Conservation (phyloP, 2,329 filamentous ascomycete genomes). For the Cladosporium colombiae region DNA sequence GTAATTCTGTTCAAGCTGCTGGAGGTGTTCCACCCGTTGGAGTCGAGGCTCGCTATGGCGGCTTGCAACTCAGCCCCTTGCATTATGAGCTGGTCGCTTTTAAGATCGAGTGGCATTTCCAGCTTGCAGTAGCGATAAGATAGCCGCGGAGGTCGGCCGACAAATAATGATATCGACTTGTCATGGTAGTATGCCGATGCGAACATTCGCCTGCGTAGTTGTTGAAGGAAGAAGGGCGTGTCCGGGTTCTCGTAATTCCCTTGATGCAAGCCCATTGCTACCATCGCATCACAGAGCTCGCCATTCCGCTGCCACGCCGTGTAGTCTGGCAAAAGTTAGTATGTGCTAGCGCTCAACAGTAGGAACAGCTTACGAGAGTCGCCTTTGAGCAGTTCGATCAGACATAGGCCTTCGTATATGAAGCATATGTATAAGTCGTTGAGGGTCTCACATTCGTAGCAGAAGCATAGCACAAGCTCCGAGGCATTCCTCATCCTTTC, state of each 20-base stretch:
- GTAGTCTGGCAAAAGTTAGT: constrained; percentile 25
- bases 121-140: constrained; percentile 55
- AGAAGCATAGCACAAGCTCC: constrained; percentile 38
- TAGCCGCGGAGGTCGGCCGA: constrained; percentile 53
- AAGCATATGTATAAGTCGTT: constrained; percentile 39
- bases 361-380: constrained; percentile 26
- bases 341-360: too few species aligned
- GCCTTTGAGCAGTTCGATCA: constrained; percentile 37
- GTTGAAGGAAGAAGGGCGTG: constrained; percentile 38
- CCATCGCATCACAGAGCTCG: constrained; percentile 37
- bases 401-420: constrained; percentile 37
- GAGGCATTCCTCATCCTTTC: constrained; percentile 41
- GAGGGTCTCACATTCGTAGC: constrained; percentile 38
- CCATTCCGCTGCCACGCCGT: constrained; percentile 38
- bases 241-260: constrained; percentile 34
- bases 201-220: constrained; percentile 38
- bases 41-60: constrained; percentile 47
- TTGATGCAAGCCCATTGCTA: constrained; percentile 39
- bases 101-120: constrained; percentile 57
- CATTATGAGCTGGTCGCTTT: constrained; percentile 51
- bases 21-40: constrained; percentile 54
- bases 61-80: constrained; percentile 45
- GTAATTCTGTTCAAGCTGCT: constrained; percentile 50
- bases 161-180: constrained; percentile 37
- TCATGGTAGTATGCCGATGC: constrained; percentile 34